These are phyloP conservation scores for Penicillium lagena DNA, from an alignment of 495 filamentous ascomycete genomes.

Conservation along the genomic window DNA sequence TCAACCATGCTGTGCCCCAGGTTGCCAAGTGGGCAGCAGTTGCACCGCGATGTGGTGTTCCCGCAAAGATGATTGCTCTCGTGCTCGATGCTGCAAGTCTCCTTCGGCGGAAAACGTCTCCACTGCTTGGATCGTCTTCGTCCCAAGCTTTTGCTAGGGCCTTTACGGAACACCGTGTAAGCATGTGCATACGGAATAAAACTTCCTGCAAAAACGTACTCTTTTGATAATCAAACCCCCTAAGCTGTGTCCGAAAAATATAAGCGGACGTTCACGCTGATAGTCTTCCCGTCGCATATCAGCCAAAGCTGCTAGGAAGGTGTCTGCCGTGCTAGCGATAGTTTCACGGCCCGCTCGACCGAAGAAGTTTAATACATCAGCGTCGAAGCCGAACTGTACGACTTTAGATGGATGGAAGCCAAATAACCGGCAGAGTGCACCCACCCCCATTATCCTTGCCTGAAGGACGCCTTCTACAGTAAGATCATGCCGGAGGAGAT, in stretches of 20 bases:
- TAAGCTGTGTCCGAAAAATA: constrained; percentile 1
- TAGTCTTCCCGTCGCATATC: neutral
- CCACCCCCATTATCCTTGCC: neutral
- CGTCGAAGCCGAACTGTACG: neutral
- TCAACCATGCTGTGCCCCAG: neutral
- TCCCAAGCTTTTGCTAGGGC: too few relatives aligned
- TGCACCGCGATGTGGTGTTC: neutral
- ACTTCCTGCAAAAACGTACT: neutral
- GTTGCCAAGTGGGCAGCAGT: neutral
- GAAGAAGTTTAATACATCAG: neutral
- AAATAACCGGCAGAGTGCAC: neutral
- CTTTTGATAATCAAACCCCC: constrained; percentile 1
- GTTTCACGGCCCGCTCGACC: neutral
- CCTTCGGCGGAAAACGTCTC: neutral
- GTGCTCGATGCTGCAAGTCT: neutral
- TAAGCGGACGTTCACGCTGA: neutral
- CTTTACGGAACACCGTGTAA: too few relatives aligned
- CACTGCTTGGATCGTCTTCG: neutral
- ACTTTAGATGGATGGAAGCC: too few relatives aligned
- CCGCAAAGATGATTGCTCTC: constrained; percentile 1
- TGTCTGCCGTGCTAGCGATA: neutral
- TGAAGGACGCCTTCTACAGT: neutral
- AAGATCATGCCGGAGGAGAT: neutral
- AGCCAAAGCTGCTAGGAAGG: neutral
- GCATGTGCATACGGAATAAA: neutral